Conservation (phyloP, 225 moss, liverwort and hornwort species). For the Polytrichum formosum region DNA sequence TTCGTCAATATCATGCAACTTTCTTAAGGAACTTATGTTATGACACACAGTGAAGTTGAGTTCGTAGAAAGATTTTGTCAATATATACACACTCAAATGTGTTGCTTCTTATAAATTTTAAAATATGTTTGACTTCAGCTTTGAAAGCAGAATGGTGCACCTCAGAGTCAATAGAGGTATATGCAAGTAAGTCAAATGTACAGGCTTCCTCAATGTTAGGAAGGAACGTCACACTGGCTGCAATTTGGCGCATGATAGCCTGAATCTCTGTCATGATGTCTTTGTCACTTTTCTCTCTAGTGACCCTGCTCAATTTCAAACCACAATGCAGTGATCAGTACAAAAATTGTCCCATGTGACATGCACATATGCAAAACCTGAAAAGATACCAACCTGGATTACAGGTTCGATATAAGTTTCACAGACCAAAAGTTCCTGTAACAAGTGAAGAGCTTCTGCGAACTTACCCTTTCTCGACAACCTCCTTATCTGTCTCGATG, state of each 20-base stretch:
- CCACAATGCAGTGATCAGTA: not conserved
- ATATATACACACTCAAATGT: too few relatives aligned
- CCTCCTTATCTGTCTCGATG: slow-evolving; percentile 86
- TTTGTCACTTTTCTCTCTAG: slow-evolving; percentile 78
- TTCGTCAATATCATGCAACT: too few relatives aligned
- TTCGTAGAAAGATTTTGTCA: too few relatives aligned
- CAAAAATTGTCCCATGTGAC: too few relatives aligned
- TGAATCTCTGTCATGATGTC: slow-evolving; percentile 97
- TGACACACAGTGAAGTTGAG: too few relatives aligned
- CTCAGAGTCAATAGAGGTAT: slow-evolving; percentile 76
- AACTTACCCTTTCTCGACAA: slow-evolving; percentile 67
- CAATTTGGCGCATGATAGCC: slow-evolving; percentile 89
- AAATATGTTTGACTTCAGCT: too few relatives aligned
- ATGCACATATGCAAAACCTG: too few relatives aligned
- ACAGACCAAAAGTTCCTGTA: too few relatives aligned
- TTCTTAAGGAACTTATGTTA: too few relatives aligned
- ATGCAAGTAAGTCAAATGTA: slow-evolving; percentile 90
- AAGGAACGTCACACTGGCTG: slow-evolving; percentile 90
- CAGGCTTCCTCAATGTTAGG: slow-evolving; percentile 93
- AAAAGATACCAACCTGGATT: too few relatives aligned
- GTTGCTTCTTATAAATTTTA: too few relatives aligned
- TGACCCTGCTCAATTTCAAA: slow-evolving; percentile 34
- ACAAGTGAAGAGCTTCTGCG: not conserved
- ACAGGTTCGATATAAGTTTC: too few relatives aligned
- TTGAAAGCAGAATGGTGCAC: slow-evolving; percentile 9